Evolutionary conservation across 495 filamentous ascomycete species (phyloP).

Genomic region (Penicillium cosmopolitanum): DNA sequence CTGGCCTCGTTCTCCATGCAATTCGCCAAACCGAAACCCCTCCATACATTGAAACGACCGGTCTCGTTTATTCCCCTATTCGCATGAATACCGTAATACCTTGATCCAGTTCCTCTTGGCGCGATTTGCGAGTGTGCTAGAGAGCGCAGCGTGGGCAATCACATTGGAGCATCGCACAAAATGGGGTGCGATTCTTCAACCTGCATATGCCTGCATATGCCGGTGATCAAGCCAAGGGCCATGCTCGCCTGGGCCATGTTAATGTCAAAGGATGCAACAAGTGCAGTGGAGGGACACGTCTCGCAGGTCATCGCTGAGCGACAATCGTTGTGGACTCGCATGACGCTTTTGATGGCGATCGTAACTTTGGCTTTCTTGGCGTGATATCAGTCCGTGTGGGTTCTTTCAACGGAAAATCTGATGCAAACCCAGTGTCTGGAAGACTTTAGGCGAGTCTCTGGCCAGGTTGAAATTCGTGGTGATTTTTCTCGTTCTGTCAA

Average conservation of each 20-base stretch:
- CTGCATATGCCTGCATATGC: not conserved
- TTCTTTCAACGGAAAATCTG: no score
- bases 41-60: not conserved
- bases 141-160: not conserved
- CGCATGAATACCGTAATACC: not conserved
- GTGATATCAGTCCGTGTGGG: not conserved
- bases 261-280: not conserved
- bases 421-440: not conserved
- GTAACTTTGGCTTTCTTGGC: constrained; percentile 3
- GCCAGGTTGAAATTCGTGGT: not conserved
- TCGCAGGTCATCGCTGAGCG: not conserved
- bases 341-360: constrained; percentile 7
- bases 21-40: not conserved
- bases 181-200: not conserved
- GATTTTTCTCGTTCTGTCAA: not conserved
- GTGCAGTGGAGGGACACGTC: not conserved
- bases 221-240: not conserved
- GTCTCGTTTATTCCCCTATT: not conserved
- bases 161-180: constrained; percentile 30
- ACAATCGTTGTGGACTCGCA: not conserved
- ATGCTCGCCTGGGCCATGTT: not conserved
- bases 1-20: not conserved
- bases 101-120: not conserved
- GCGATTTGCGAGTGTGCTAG: not conserved
- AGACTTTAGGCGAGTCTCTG: constrained; percentile 4